These are phyloP conservation scores for Rhizopus delemar DNA, from an alignment of 371 early-diverging fungal genomes.

Conservation along the genomic window DNA sequence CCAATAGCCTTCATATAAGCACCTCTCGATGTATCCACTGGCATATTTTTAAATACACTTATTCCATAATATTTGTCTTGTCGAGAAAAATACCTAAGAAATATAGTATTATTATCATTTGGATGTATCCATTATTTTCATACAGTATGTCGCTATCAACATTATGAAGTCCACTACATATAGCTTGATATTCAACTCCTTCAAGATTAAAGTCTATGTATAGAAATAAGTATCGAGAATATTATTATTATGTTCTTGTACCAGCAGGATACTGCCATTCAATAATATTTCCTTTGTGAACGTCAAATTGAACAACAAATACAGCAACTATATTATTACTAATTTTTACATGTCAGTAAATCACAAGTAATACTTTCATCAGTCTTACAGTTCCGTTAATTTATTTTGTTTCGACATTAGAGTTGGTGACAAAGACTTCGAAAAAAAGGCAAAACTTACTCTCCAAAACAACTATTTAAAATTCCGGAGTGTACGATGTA, in stretches of 20 bases:
- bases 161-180: constrained; percentile 64
- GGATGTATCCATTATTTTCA: not conserved
- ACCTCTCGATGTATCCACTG: constrained; percentile 43
- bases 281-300: constrained; percentile 56
- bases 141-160: constrained; percentile 60
- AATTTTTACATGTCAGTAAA: not conserved
- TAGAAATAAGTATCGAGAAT: not conserved
- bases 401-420: not conserved
- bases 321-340: constrained; percentile 48
- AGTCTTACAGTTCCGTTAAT: not conserved
- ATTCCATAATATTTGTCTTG: constrained; percentile 45
- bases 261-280: constrained; percentile 63
- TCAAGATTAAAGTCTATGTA: constrained; percentile 47
- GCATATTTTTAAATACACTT: constrained; percentile 51
- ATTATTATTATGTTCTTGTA: constrained; percentile 7
- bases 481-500: too few species aligned
- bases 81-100: constrained; percentile 56
- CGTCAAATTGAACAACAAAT: constrained; percentile 61
- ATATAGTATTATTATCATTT: not conserved
- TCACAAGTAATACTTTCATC: not conserved
- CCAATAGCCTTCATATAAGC: constrained; percentile 63
- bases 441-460: not conserved
- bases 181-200: constrained; percentile 62
- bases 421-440: not conserved
- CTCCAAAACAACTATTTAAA: too few species aligned